Conservation (phyloP, 2,329 filamentous ascomycete species). For the Catunica adiposa region DNA sequence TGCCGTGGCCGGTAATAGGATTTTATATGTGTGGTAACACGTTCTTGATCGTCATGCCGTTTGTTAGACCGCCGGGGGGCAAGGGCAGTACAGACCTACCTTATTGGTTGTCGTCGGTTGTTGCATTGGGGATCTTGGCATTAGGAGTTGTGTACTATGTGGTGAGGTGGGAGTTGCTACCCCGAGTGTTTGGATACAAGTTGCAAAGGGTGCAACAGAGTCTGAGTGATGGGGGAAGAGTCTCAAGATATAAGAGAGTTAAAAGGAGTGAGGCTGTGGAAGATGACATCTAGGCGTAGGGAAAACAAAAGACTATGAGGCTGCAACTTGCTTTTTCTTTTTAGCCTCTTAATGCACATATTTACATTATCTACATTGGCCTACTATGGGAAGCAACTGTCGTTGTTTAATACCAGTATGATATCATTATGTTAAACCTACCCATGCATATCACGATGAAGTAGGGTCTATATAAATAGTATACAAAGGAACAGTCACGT, state of each 20-base stretch:
- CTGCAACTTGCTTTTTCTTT: too few species aligned
- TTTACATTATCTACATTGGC: too few species aligned
- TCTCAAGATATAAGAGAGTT: neutral
- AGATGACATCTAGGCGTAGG: too few species aligned
- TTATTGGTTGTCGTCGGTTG: slow-evolving; percentile 40
- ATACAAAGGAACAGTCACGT: too few species aligned
- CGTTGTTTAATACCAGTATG: too few species aligned
- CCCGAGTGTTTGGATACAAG: slow-evolving; percentile 32
- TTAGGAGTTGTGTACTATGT: slow-evolving; percentile 36
- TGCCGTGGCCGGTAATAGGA: slow-evolving; percentile 29
- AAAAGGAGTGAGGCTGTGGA: neutral
- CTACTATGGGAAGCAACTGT: too few species aligned
- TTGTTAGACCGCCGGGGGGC: slow-evolving; percentile 34
- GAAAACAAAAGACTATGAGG: too few species aligned
- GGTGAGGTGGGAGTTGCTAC: slow-evolving; percentile 33
- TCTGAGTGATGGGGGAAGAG: slow-evolving; percentile 1
- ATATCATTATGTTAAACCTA: too few species aligned
- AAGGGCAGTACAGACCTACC: slow-evolving; percentile 34
- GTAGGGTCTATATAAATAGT: too few species aligned
- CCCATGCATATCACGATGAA: too few species aligned
- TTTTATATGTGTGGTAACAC: slow-evolving; percentile 34
- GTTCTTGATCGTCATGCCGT: slow-evolving; percentile 36
- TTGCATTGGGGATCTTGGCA: slow-evolving; percentile 34
- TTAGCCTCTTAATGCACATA: too few species aligned
- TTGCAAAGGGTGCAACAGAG: slow-evolving; percentile 17